Evolutionary conservation across 2,329 filamentous ascomycete species (phyloP).

Genomic region (Aspergillus glaucus): DNA sequence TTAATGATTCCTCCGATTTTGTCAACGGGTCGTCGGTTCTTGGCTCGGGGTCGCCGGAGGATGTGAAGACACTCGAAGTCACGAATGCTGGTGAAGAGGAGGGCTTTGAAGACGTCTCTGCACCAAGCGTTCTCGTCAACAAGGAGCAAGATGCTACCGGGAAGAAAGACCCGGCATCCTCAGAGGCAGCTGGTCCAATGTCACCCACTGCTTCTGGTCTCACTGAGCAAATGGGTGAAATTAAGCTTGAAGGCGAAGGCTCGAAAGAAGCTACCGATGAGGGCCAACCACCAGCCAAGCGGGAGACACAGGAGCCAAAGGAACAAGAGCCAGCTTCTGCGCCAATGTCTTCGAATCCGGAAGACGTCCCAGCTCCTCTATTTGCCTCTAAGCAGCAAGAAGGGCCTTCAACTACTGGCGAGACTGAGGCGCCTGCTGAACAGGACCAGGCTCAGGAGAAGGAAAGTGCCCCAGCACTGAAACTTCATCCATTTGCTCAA

Average conservation of each 20-base stretch:
- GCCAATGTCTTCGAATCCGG: constrained; percentile 50
- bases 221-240: constrained; percentile 48
- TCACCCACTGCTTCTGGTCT: constrained; percentile 50
- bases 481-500: constrained; percentile 43
- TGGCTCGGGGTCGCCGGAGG: constrained; percentile 52
- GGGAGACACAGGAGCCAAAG: constrained; percentile 8
- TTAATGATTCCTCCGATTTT: constrained; percentile 43
- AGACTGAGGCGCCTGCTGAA: constrained; percentile 15
- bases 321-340: constrained; percentile 7
- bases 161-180: constrained; percentile 44
- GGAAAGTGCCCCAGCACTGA: constrained; percentile 19
- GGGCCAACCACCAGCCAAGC: not conserved
- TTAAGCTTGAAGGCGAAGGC: constrained; percentile 57
- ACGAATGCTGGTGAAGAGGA: constrained; percentile 82
- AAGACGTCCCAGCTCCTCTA: constrained; percentile 64
- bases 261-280: constrained; percentile 20
- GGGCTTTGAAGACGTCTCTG: constrained; percentile 81
- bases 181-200: constrained; percentile 28
- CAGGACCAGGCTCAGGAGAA: constrained; percentile 13
- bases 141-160: constrained; percentile 61
- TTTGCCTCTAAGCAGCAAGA: constrained; percentile 44
- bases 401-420: constrained; percentile 10
- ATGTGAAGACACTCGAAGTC: constrained; percentile 65
- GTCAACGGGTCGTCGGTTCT: constrained; percentile 38
- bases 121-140: constrained; percentile 64